A percentile compares a stretch with the other conserved stretches of the same genome.
Evolutionary conservation across 2,329 filamentous ascomycete genomes (phyloP).

Genomic region (Aspergillaceae sp.): DNA sequence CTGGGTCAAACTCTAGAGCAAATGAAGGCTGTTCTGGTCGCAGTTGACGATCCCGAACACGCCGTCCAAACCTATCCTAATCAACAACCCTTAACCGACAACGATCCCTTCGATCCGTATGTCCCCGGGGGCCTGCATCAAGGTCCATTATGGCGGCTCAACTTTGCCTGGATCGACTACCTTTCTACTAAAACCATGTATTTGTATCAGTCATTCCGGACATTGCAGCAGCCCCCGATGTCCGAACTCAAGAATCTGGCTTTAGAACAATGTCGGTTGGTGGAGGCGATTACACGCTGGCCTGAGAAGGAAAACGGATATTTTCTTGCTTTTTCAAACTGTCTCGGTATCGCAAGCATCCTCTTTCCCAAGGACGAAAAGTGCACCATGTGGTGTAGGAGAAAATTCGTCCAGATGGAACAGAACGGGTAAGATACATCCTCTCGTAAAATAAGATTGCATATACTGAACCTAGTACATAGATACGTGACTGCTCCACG

Average conservation of each 20-base stretch:
- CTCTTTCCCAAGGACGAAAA: conserved; percentile 68
- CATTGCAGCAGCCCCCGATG: conserved; percentile 43
- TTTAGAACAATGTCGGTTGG: conserved; percentile 64
- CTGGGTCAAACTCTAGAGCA: conserved; percentile 39
- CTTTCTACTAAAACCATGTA: conserved; percentile 74
- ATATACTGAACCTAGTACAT: neutral
- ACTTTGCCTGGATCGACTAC: conserved; percentile 67
- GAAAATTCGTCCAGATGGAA: conserved; percentile 71
- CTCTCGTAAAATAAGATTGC: too few species aligned
- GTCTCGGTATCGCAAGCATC: conserved; percentile 64
- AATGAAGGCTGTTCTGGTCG: conserved; percentile 48
- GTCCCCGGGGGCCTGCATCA: conserved; percentile 60
- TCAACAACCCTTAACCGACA: conserved; percentile 43
- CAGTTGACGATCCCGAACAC: conserved; percentile 53
- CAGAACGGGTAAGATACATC: conserved; percentile 55
- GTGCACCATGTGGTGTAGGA: conserved; percentile 70
- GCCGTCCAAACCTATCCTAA: conserved; percentile 57
- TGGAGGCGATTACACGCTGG: conserved; percentile 68
- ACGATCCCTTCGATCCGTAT: conserved; percentile 68
- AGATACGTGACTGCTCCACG: conserved; percentile 77
- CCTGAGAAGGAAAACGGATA: conserved; percentile 61
- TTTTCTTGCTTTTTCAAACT: conserved; percentile 64
- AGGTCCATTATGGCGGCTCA: conserved; percentile 64
- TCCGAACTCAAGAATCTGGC: conserved; percentile 55
- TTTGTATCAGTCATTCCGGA: conserved; percentile 59